Base-by-base conservation (phyloP, 495 filamentous ascomycete genomes). In the Xylaria telfairii region DNA sequence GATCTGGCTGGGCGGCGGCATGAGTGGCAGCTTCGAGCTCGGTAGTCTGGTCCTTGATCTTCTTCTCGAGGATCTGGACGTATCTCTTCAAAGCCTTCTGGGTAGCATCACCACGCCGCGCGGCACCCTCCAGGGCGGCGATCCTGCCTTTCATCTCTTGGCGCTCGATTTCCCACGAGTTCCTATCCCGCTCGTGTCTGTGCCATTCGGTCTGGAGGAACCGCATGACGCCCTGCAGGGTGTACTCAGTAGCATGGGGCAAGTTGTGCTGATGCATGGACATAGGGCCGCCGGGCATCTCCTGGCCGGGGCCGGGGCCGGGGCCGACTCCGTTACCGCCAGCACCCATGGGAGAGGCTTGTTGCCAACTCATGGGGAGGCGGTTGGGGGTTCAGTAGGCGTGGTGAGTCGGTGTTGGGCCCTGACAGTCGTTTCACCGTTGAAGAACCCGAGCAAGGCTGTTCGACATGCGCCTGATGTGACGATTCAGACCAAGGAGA, bases 131-230 rank as follows among this genome's bases (percentile, higher is more conserved):
- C 71, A 98, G 86, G 76, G 92, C 90, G n/a, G 95, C 96, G 82
- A 99, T 98, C 79, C 95, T 90, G 72, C 92, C 94, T 82, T 97
- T 98, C 96, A 99, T 99, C 85, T 98, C 96, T 70, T 96, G 96
- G 77, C 93, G 90, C 82, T 99, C 96, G 78, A 99, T 99, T 77
- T 98, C 96, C 96, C 96, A 99, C 26, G 93, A 92, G 81, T 99
- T 99, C 75, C 96, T 91, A 75, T 97, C 96, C 82, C 96, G 92
- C 80, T 99, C 96, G 77, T 98, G 95, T 72, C 93, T 91, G 81
- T 99, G 96, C 96, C 96, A 98, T 88, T 99, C 96, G 44, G 95
- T 95, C 84, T 98, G 96, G 42, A 99, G 90, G 80, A 98, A 98
- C 79, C 96, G 94, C 96, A 99, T 99, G 44, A 99, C 96, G 77